Base-by-base conservation (phyloP, 768 basidiomycete species). In the Termitomyces sp. region DNA sequence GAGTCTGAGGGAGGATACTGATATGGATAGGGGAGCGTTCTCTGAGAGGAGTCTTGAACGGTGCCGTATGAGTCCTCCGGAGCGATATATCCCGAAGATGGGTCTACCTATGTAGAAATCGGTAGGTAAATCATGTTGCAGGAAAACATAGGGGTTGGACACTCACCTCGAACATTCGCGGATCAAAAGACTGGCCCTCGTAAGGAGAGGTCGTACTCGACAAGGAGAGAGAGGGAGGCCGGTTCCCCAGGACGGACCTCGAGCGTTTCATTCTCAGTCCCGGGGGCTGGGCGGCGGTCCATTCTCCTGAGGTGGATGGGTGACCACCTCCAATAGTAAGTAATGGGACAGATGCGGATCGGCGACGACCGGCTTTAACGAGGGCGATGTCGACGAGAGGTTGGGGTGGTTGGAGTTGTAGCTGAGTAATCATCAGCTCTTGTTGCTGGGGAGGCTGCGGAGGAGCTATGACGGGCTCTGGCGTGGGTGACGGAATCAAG, bases 261-360 rank as follows among this genome's bases (percentile, higher is more conserved):
- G 66, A 62, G 11, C 66, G 60, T 55, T 65, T 63, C 54, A 61
- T 60, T 12, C 25, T 46, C 29, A 59, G 46, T 21, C 25, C 57
- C 9, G 65, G 60, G 7, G 41, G 21, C 40, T 56, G 54, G 16
- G 25, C 8, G 7, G 43, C 7, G 23, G 32, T n/a, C 61, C 59
- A 62, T 6, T 41, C 40, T 41, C n/a, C 50, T 1, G 59, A 14
- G 25, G 54, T 53, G 29, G 46, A 53, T 27, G 55, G 34, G 21
- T 45, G 43, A 53, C 46, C 53, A 58, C 23, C 61, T 5, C 38
- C 29, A 48, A 54, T 62, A 50, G 65, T 62, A 60, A 56, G 65
- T 58, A 59, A 62, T 46, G 74, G 74, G 17, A 72, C 69, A n/a
- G 72, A 75, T 3, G 68, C 62, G 10, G 69, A 71, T 41, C 70